Evolutionary conservation across 148 eudicot genomes (phyloP), one percentile per base, ranked within the genome.

Genomic region (Rhododendron griersonianum): DNA sequence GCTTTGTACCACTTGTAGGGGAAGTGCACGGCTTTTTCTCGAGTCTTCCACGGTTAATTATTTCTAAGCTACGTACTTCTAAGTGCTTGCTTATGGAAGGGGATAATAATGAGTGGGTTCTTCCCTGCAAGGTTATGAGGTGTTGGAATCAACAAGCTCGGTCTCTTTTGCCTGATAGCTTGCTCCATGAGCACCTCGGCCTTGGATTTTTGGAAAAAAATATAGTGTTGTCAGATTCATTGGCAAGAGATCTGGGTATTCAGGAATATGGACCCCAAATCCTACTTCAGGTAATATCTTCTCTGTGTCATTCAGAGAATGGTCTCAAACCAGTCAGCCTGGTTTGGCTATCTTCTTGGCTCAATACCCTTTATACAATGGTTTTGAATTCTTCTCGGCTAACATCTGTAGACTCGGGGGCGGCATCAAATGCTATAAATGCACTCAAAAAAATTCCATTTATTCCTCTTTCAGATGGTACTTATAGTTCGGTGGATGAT

Each of bases 21-120:
- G 99, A 97, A 86, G 98, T 95, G 80, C 98, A 97, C 74, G 99
- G 99, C 2, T 97, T 95, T 81, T 97, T 97, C 89, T 91, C 96
- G 57, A 90, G 92, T 83, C 92, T 97, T 85, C 99, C 99, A 10
- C 91, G 96, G 85, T 90, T 93, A 92, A 94, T 96, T 71, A 86
- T 97, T 83, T 91, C 98, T 80, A 97, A 94, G 89, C 90, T 97
- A 81, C 94, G 99, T 63, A 89, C 88, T 88, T 92, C 98, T 41
- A 93, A 93, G 84, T 97, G 99, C 90, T 88, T 97, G 89, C 94
- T 97, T 83, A 89, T 90, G 85, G 98, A 95, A 89, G 95, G 98
- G 35, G 88, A 86, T 86, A 87, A 86, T 33, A 83, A 85, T 69
- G 89, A 89, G 80, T 97, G 98, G 98, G 98, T 95, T 86, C 94